Base-by-base conservation (phyloP, 495 filamentous ascomycete genomes). In the Penicillium turbatum region DNA sequence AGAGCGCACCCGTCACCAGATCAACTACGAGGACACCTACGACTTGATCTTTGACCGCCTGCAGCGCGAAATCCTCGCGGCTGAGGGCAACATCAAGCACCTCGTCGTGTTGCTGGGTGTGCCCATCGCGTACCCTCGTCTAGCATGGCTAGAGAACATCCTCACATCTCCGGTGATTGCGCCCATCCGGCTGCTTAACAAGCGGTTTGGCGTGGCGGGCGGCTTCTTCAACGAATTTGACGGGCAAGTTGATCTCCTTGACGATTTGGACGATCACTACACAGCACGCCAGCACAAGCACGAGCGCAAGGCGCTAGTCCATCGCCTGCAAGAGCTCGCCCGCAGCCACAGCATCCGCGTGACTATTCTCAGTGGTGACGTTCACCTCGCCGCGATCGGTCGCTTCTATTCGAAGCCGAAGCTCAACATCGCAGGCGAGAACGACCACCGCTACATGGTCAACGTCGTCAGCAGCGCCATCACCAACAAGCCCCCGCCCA, bases 201-300 rank as follows among this genome's bases (percentile, higher is more conserved):
- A 92, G 69, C 84, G 91, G 44, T 92, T 97, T 60, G 92, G 92
- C 44, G 67, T 95, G 43, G 89, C 86, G 5, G 89, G 89, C 26
- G 82, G 82, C 55, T 74, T 96, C 16, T 96, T 97, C 80, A 96
- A 97, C 69, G 81, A 86, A 44, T 97, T 96, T 52, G 92, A 96
- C 67, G 92, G 92, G 24, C 82, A 83, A 57, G 84, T 95, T 11
- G 92, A 97, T 76, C 77, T 96, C 24, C 75, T 96, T 7, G 92
- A 97, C 64, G 92, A 97, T 61, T 76, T 97, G 15, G 92, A 96
- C 64, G 92, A 96, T 65, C 92, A 97, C 65, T 96, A 96, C 72
- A 95, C 90, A 26, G 90, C 92, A 11, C 82, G 84, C 29, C 89
- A 89, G 50, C 92, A 97, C 77, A 97, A 96, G 68, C 79, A 81